Evolutionary conservation across 2,329 filamentous ascomycete species (phyloP), one percentile per base, ranked within the genome.

Genomic region (Eurotiales sp.): DNA sequence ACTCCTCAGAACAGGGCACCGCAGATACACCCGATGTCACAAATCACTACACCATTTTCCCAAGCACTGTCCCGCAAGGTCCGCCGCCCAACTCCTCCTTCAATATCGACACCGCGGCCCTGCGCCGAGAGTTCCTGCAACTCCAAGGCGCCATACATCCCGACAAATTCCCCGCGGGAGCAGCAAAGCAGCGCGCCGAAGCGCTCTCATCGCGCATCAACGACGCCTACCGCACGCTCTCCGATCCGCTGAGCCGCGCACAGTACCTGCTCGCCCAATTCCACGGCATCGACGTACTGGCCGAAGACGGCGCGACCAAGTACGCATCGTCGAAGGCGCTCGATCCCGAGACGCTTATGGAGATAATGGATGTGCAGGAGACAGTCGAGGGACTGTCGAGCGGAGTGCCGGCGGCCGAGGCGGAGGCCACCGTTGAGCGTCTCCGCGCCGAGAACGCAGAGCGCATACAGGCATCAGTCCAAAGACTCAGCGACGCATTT

Each of bases 1-100:
- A 21, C 12, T 23, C 47, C 5, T 27, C 50, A 8, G 27, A 25
- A 21, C 48, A 40, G 1, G 21, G 4, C n/a, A 19, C 19, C 30
- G 25, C 51, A 22, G 55, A 53, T 30, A 57, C 62, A 25, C 69
- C 68, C 2, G 64, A 73, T 49, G 65, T 69, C 45, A 69, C 68
- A 34, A 89, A 85, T 50, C 83, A 92, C 77, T 97, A 96, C 79
- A 82, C 85, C 51, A 83, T 97, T 72, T 99, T 99, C 77, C 90
- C 91, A 1, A 67, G 80, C 27, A 88, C 90, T 3, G 79, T 96
- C 3, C 82, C 90, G 0, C 49, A 69, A 1, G 92, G 92, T 2
- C 87, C 90, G 0, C 93, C 93, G 0, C 92, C 92, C 0, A 50
- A 64, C 0, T 86, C 90, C 0, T 78, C 84, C 53, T 99, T 97